Evolutionary conservation across 1,284 basidiomycete species (phyloP), one percentile per base, ranked within the genome.

Genomic region (Coniferiporia sulphurascens): DNA sequence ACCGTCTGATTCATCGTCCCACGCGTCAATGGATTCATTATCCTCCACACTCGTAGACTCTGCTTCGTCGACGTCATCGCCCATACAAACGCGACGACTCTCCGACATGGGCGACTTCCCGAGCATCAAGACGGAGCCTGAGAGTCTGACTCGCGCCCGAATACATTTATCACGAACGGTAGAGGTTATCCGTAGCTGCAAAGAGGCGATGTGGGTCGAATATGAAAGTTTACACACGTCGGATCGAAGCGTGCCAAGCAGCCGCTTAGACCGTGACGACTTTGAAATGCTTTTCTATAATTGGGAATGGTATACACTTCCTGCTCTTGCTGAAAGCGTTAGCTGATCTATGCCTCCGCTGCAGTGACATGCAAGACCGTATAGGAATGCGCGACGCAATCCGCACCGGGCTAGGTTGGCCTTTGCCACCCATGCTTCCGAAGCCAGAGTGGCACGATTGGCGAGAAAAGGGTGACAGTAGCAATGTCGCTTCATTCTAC

Each of bases 301-400:
- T 58, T 90, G 87, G 88, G 78, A 83, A 70, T 79, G 76, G 88
- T 89, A 56, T 65, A 84, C 48, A 17, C 10, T 32, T 27, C 27
- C 7, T 10, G n/a, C 32, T 27, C 27, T 1, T 17, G 10, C n/a
- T 22, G 45, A n/a, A 22, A 48, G 12, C 17, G 17, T 48, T 4
- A n/a, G n/a, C n/a, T 48, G 8, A 32, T 46, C 4, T 41, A 9
- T 46, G 38, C 3, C 10, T 21, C 27, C 17, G 9, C 13, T 48
- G 17, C 61, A 90, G 87, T 62, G 88, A 90, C 65, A 90, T 90
- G 88, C 74, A 74, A 54, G 84, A 87, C 65, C 83, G 87, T n/a
- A 84, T 85, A 44, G 76, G 78, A 50, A 79, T 87, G 73, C 80
- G 83, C 43, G 73, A 74, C 15, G 72, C 72, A 53, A 72, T 87